Evolutionary conservation across 768 basidiomycete species (phyloP), one percentile per base, ranked within the genome.

Genomic region (Hortiboletus campestris): DNA sequence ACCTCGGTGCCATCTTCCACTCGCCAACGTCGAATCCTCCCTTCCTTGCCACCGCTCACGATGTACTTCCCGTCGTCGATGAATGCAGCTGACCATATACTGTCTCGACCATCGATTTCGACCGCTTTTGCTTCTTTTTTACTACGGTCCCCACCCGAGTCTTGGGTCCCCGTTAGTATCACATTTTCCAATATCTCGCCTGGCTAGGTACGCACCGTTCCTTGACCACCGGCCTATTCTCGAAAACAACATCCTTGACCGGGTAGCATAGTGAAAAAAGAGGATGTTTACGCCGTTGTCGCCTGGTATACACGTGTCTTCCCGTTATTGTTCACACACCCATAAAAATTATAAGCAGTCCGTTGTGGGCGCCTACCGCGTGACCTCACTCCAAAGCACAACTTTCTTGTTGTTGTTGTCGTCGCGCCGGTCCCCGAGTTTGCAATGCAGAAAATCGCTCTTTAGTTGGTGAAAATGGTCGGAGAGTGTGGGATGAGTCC

Each of bases 1-100:
- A 43, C 34, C 34, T 47, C 54, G 2, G 2, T 4, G n/a, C 51
- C 55, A 17, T 56, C 45, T 16, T 56, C 45, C n/a, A 46, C 53
- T 20, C n/a, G 45, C 55, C 52, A 47, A 7, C 34, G 45, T n/a
- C 53, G 52, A 17, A 56, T 22, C 28, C 3, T 55, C 3, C 52
- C 52, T 36, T 36, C 19, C 17, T 5, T 28, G 19, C 52, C 55
- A 9, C 44, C 44, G 28, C 55, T 12, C 8, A 55, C 16, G 28
- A 55, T 10, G 28, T 44, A 6, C 35, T 44, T 51, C 1, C 41
- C 48, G 31, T 52, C 54, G 2, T 13, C 19, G 11, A 41, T 22
- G 44, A 56, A 56, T 2, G 38, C 44, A 2, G 46, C 32, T 1
- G 55, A 39, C 45, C 20, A 22, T 10, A 46, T 42, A 1, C 4